A percentile compares a stretch with the other conserved stretches of the same genome.
Evolutionary conservation across 2,329 filamentous ascomycete species (phyloP).

Genomic region (Phoma sp.): DNA sequence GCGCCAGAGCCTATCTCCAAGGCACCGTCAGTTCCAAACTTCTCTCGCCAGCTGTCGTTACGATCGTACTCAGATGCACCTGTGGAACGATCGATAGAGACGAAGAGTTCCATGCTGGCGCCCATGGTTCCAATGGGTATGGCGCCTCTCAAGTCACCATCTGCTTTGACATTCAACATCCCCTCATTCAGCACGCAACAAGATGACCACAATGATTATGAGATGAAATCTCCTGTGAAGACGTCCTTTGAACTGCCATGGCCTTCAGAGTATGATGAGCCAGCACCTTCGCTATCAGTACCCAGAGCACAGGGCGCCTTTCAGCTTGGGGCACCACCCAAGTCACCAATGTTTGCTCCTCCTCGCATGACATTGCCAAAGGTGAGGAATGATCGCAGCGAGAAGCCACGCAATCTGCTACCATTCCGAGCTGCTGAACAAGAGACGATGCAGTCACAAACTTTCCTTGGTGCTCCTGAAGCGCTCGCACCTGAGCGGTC

Average conservation of each 20-base stretch:
- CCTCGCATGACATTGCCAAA: conserved; percentile 14
- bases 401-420: conserved; percentile 6
- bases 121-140: conserved; percentile 28
- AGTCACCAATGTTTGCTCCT: conserved; percentile 30
- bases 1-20: conserved; percentile 21
- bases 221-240: conserved; percentile 38
- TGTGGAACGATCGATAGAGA: conserved; percentile 19
- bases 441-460: background rate
- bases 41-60: conserved; percentile 47
- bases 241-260: conserved; percentile 40
- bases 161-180: conserved; percentile 35
- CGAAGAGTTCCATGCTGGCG: conserved; percentile 8
- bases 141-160: conserved; percentile 36
- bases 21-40: conserved; percentile 40
- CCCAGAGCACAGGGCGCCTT: conserved; percentile 19
- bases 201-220: conserved; percentile 19
- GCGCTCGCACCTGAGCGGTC: background rate
- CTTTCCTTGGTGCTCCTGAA: background rate
- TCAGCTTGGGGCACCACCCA: conserved; percentile 19
- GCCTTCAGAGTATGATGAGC: conserved; percentile 35
- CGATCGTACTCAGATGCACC: conserved; percentile 25
- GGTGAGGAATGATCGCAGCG: conserved; percentile 5
- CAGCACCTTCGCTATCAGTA: conserved; percentile 15
- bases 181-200: conserved; percentile 26
- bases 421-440: conserved; percentile 11